These are phyloP conservation scores for Myriosclerotinia scirpicola DNA, from an alignment of 2,329 filamentous ascomycete genomes.

Conservation along the genomic window DNA sequence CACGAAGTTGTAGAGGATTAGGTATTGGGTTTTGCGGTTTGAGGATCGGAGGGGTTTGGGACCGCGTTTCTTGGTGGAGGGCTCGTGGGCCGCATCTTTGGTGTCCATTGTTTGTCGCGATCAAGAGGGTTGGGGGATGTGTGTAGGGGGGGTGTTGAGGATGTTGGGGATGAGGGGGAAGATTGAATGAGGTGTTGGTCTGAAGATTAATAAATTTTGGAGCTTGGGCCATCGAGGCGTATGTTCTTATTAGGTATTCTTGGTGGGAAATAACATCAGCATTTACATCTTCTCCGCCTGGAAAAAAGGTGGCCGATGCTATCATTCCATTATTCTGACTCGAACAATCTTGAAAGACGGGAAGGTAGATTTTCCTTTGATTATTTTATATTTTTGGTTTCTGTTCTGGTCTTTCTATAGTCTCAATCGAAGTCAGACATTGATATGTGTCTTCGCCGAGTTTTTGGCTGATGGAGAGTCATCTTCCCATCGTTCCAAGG, in stretches of 20 bases:
- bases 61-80: slow-evolving; percentile 27
- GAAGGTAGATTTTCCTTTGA: no score
- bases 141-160: neutral
- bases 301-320: neutral
- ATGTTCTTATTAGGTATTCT: neutral
- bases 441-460: no score
- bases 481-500: neutral
- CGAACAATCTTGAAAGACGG: neutral
- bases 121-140: neutral
- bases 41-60: slow-evolving; percentile 41
- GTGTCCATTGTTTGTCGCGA: slow-evolving; percentile 27
- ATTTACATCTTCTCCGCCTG: neutral
- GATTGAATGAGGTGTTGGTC: neutral
- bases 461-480: neutral
- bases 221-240: slow-evolving; percentile 19
- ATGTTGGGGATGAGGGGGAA: neutral
- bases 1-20: slow-evolving; percentile 80
- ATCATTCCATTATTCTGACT: neutral
- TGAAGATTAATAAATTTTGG: slow-evolving; percentile 6
- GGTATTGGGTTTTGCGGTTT: slow-evolving; percentile 63
- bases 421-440: no score
- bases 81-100: slow-evolving; percentile 19
- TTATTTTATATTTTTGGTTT: no score
- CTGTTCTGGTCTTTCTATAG: no score
- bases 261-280: neutral